phyloP scores from a whole-genome alignment of 139 green algal genomes.

The Volvox africanus region DNA sequence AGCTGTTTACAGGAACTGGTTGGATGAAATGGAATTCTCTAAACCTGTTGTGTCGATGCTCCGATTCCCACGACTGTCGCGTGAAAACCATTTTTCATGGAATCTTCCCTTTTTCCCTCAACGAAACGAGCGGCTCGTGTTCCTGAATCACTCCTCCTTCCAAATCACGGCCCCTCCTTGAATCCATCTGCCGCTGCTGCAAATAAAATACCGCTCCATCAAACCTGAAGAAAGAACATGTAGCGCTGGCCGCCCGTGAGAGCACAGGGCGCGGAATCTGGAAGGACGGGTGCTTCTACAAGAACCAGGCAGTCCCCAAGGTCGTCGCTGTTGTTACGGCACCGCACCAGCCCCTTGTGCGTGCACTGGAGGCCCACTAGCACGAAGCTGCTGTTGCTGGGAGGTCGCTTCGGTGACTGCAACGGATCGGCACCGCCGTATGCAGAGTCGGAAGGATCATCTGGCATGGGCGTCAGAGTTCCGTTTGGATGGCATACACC shows the following conservation, averaged over 20 bases:
- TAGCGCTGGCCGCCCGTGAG: constrained; percentile 49
- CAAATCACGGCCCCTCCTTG: too few species aligned
- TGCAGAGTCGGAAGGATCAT: not conserved
- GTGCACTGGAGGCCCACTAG: constrained; percentile 53
- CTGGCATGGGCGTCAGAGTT: constrained; percentile 13
- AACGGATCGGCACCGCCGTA: not conserved
- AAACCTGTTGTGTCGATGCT: too few species aligned
- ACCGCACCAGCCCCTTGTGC: constrained; percentile 45
- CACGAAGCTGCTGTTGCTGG: constrained; percentile 37
- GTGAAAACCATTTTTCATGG: too few species aligned
- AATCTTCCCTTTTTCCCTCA: too few species aligned
- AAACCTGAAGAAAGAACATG: constrained; percentile 52
- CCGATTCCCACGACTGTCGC: too few species aligned
- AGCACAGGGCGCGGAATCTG: constrained; percentile 30
- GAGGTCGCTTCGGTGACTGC: not conserved
- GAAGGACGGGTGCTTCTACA: constrained; percentile 32
- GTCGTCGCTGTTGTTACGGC: constrained; percentile 42
- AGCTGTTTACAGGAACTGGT: too few species aligned
- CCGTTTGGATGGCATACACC: constrained; percentile 26
- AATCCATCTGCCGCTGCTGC: too few species aligned
- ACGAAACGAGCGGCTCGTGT: too few species aligned
- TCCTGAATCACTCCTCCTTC: too few species aligned
- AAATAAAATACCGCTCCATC: too few species aligned
- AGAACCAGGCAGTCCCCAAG: constrained; percentile 52
- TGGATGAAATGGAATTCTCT: too few species aligned